Percentiles rank a stretch among this genome's conserved stretches.
These are phyloP conservation scores for Monilinia polystroma DNA, from an alignment of 2,329 filamentous ascomycete genomes.

Conservation along the genomic window DNA sequence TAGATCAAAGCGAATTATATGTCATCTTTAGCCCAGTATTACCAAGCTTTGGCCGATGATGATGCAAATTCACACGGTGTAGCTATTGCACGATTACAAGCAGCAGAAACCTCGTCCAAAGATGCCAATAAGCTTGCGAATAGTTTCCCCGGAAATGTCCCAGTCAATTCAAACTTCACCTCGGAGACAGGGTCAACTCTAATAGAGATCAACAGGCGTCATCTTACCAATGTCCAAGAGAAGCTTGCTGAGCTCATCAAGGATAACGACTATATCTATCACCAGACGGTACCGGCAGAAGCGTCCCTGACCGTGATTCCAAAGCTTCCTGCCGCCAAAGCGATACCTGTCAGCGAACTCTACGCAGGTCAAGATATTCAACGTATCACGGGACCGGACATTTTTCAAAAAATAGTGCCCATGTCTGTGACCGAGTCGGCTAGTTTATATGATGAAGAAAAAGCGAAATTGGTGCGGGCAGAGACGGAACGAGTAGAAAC, in stretches of 20 bases:
- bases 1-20: slow-evolving; percentile 78
- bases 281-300: slow-evolving; percentile 85
- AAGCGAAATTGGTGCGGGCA: slow-evolving; percentile 89
- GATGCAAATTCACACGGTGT: slow-evolving; percentile 84
- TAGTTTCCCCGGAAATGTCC: slow-evolving; percentile 75
- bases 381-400: slow-evolving; percentile 91
- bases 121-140: slow-evolving; percentile 76
- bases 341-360: slow-evolving; percentile 92
- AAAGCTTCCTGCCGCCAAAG: slow-evolving; percentile 92
- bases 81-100: slow-evolving; percentile 77
- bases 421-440: slow-evolving; percentile 95
- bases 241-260: slow-evolving; percentile 75
- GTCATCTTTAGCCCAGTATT: slow-evolving; percentile 86
- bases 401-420: slow-evolving; percentile 95
- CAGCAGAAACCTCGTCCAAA: slow-evolving; percentile 74
- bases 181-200: slow-evolving; percentile 74
- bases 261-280: slow-evolving; percentile 98
- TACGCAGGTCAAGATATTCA: slow-evolving; percentile 98
- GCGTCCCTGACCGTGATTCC: slow-evolving; percentile 77
- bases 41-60: slow-evolving; percentile 86
- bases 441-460: slow-evolving; percentile 97
- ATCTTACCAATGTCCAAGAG: slow-evolving; percentile 76
- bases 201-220: slow-evolving; percentile 79
- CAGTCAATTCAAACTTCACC: slow-evolving; percentile 78
- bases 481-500: slow-evolving; percentile 92